Conservation (phyloP, 1,284 basidiomycete genomes). For the Xerocomus nothofagi region DNA sequence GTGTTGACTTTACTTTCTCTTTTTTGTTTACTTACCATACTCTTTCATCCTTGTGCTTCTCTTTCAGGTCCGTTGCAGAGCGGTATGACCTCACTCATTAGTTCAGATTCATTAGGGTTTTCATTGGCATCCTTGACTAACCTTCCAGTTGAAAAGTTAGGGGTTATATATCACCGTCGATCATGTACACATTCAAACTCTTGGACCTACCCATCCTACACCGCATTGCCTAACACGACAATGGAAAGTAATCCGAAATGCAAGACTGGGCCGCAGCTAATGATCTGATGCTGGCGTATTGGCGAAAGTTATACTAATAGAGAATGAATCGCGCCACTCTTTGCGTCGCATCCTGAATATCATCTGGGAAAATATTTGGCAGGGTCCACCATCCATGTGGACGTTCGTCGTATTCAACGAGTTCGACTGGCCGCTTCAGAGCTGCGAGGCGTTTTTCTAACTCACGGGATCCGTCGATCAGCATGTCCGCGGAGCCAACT, state of each 20-base stretch:
- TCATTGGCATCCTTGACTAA: conserved; percentile 16
- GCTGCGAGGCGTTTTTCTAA: conserved; percentile 8
- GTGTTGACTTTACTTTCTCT: conserved; percentile 1
- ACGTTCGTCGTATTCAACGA: conserved; percentile 28
- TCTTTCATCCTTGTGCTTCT: conserved; percentile 6
- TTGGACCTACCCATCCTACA: conserved; percentile 8
- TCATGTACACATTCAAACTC: conserved; percentile 12
- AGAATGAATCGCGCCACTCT: conserved; percentile 20
- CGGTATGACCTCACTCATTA: background rate
- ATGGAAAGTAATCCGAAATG: background rate
- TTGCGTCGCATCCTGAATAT: conserved; percentile 13
- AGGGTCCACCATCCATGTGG: conserved; percentile 29
- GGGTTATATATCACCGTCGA: conserved; percentile 1
- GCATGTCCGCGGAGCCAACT: conserved; percentile 20
- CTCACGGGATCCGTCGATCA: conserved; percentile 14
- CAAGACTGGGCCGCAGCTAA: background rate
- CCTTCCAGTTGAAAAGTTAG: conserved; percentile 19
- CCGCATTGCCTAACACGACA: background rate
- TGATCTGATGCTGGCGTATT: background rate
- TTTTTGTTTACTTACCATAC: conserved; percentile 2
- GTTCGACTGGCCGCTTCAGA: conserved; percentile 11
- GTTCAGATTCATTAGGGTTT: conserved; percentile 8
- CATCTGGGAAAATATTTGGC: conserved; percentile 15
- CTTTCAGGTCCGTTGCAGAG: conserved; percentile 3
- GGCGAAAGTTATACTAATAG: background rate